Conservation (phyloP, 352 stramenopile genomes). For the Phytophthora tubulina region DNA sequence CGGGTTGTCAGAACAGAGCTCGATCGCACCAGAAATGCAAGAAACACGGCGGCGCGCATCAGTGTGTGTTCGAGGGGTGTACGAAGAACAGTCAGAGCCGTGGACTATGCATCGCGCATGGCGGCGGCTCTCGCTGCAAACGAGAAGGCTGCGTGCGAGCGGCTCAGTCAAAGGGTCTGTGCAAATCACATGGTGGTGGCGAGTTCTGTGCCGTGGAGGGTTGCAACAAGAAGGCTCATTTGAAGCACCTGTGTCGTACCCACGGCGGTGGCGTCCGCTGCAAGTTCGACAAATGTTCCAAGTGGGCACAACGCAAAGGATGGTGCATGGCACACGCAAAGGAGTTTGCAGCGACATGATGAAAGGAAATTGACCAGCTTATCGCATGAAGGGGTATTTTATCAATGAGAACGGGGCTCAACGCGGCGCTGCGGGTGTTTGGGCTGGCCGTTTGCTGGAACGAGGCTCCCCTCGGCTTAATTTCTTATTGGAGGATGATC, state of each 20-base stretch:
- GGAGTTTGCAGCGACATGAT: conserved; percentile 65
- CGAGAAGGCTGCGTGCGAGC: conserved; percentile 81
- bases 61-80: conserved; percentile 87
- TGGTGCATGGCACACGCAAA: conserved; percentile 92
- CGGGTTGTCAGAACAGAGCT: conserved; percentile 80
- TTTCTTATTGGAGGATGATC: conserved; percentile 46
- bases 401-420: not conserved
- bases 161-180: conserved; percentile 88
- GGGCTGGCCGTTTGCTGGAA: not conserved
- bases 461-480: conserved; percentile 26
- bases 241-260: conserved; percentile 88
- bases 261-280: conserved; percentile 87
- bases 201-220: conserved; percentile 86
- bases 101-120: conserved; percentile 86
- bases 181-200: conserved; percentile 86
- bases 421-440: conserved; percentile 4
- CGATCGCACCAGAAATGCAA: conserved; percentile 91
- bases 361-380: conserved; percentile 16
- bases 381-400: conserved; percentile 13
- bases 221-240: conserved; percentile 88
- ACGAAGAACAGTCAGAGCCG: conserved; percentile 91
- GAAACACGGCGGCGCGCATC: conserved; percentile 88
- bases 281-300: conserved; percentile 82
- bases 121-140: conserved; percentile 83
- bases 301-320: conserved; percentile 89